Conservation (phyloP, 805 yeast genomes). For the Allodekkera sacchari region DNA sequence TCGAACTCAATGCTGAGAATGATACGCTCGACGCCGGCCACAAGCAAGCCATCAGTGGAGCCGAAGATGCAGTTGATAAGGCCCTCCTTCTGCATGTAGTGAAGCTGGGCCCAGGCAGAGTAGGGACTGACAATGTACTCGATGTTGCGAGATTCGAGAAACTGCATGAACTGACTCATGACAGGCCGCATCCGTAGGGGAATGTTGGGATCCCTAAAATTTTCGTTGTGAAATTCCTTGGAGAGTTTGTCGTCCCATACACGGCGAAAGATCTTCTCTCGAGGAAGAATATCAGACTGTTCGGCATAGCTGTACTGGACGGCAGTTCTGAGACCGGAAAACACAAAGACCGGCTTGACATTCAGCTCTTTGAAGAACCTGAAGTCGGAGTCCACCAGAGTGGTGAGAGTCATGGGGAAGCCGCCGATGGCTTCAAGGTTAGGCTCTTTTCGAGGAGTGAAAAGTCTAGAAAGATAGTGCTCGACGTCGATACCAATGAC, state of each 20-base stretch:
- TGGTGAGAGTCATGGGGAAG: slow-evolving; percentile 54
- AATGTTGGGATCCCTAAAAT: slow-evolving; percentile 45
- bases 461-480: slow-evolving; percentile 60
- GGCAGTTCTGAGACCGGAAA: slow-evolving; percentile 53
- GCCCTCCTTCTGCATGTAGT: slow-evolving; percentile 51
- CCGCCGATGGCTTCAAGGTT: slow-evolving; percentile 76
- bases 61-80: slow-evolving; percentile 74
- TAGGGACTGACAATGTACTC: slow-evolving; percentile 78
- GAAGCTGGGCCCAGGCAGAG: slow-evolving; percentile 70
- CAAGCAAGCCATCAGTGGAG: slow-evolving; percentile 68
- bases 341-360: slow-evolving; percentile 73
- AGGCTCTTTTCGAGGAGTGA: slow-evolving; percentile 59
- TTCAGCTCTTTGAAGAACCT: slow-evolving; percentile 48
- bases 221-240: slow-evolving; percentile 29
- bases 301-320: slow-evolving; percentile 21
- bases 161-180: slow-evolving; percentile 45
- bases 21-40: slow-evolving; percentile 53
- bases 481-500: slow-evolving; percentile 79
- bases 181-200: slow-evolving; percentile 43
- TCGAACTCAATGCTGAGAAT: slow-evolving; percentile 65
- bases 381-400: slow-evolving; percentile 53
- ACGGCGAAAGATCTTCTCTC: slow-evolving; percentile 35
- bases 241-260: slow-evolving; percentile 35
- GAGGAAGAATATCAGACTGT: slow-evolving; percentile 21
- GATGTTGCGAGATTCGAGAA: slow-evolving; percentile 45